Base-by-base conservation (phyloP, 257 asterid species). In the Solanum appendiculatum region DNA sequence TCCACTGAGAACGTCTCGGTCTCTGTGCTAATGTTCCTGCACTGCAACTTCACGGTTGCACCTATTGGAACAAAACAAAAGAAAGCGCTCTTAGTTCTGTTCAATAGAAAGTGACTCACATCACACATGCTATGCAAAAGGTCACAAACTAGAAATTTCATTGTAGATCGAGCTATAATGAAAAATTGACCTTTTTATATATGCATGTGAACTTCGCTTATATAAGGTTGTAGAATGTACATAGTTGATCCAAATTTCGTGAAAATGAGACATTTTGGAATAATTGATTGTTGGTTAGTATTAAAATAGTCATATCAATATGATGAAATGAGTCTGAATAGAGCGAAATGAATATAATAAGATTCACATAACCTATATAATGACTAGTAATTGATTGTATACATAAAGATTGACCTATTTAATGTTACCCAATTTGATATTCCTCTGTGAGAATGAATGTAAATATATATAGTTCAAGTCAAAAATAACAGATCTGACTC, bases 1-100 rank as follows among this genome's bases (percentile, higher is more conserved):
- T 89, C 88, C 1, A 58, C 60, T 1, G 80, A 20, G 58, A 54
- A 85, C 3, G 92, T 90, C n/a, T 88, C 84, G 0, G 21, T 13
- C 6, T 60, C 87, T 2, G 77, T 46, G 48, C 29, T 40, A 0
- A 60, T 51, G 70, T 86, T 82, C 63, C 70, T 68, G 94, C 95
- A 93, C 81, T 82, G 87, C 84, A 93, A 63, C 25, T 64, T 31
- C 37, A 92, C 95, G 0, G 83, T 82, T 3, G 93, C 94, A 3
- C 92, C 92, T 87, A 73, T 83, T 20, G 2, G 0, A 18, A 34
- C 39, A 68, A 68, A 68, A 68, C 75, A 10, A 54, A 21, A 54
- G 1, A 48, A 44, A 82, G 21, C 58, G 14, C 85, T 82, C 13
- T 31, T 29, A 69, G 42, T 69, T 69, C 14, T 31, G 13, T 3